These are phyloP conservation scores for Picea sitchensis DNA, from an alignment of 75 land plant genomes.

Conservation along the genomic window DNA sequence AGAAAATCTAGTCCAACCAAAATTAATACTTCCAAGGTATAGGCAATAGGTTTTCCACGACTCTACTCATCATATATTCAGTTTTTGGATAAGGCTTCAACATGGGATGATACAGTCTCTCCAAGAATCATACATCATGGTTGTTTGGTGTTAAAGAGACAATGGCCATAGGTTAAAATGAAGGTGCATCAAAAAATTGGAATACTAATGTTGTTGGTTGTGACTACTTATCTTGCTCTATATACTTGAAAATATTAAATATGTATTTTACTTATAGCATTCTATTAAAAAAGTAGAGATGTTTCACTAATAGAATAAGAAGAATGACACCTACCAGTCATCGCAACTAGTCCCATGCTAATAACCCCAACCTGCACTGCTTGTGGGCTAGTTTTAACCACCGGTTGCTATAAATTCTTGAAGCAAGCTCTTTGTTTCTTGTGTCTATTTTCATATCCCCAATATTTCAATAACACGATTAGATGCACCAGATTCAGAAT, in stretches of 20 bases:
- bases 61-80: conserved; percentile 10
- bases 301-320: background rate
- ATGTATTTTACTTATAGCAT: background rate
- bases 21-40: conserved; percentile 1
- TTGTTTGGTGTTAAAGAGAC: background rate
- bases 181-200: conserved; percentile 7
- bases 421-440: conserved; percentile 50
- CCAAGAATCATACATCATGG: conserved; percentile 5
- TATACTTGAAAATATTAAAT: background rate
- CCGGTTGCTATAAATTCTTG: conserved; percentile 41
- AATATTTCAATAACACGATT: conserved; percentile 60
- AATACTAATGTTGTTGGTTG: background rate
- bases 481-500: conserved; percentile 31
- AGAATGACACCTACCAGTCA: conserved; percentile 2
- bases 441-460: conserved; percentile 59
- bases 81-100: conserved; percentile 8
- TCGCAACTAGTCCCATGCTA: background rate
- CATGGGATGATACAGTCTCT: conserved; percentile 2
- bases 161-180: conserved; percentile 8
- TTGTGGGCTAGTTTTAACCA: conserved; percentile 8
- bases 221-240: background rate
- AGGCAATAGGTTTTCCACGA: conserved; percentile 4
- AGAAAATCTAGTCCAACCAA: background rate
- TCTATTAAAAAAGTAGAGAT: too few species aligned
- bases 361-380: background rate